Percentiles rank a stretch among this genome's conserved stretches.
These are phyloP conservation scores for Cylindrotheca fusiformis DNA, from an alignment of 108 stramenopile species.

Conservation along the genomic window DNA sequence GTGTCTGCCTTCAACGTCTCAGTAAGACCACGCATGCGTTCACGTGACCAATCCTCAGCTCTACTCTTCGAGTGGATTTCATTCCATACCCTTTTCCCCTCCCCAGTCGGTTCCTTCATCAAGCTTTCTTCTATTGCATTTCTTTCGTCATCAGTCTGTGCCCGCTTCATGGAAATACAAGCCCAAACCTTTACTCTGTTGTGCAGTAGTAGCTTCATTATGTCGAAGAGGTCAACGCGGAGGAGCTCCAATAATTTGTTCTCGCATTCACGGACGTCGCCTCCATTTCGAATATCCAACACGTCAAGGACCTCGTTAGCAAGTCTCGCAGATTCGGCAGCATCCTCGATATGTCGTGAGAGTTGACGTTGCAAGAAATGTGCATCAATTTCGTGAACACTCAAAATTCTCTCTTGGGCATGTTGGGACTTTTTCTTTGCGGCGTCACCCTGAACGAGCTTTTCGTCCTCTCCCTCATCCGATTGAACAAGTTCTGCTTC, in stretches of 20 bases:
- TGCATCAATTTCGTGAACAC: constrained; percentile 96
- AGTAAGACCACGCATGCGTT: constrained; percentile 67
- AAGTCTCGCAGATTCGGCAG: constrained; percentile 75
- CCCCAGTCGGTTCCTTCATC: constrained; percentile 70
- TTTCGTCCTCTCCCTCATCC: constrained; percentile 58
- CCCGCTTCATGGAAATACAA: constrained; percentile 91
- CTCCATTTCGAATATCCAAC: constrained; percentile 51
- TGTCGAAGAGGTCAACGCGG: constrained; percentile 95
- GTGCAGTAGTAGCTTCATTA: constrained; percentile 88
- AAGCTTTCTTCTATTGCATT: constrained; percentile 80
- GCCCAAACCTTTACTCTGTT: constrained; percentile 92
- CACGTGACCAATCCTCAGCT: constrained; percentile 82
- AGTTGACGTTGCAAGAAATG: constrained; percentile 93
- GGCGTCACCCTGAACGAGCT: constrained; percentile 36
- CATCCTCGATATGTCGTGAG: constrained; percentile 84
- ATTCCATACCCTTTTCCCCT: constrained; percentile 84
- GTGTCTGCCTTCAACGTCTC: constrained; percentile 51
- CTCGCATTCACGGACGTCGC: constrained; percentile 91
- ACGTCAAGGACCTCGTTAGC: constrained; percentile 81
- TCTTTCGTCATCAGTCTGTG: constrained; percentile 81
- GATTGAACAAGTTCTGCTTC: constrained; percentile 12
- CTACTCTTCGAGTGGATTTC: constrained; percentile 73
- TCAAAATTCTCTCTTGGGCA: constrained; percentile 56
- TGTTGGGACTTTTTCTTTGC: constrained; percentile 47
- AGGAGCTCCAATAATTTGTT: constrained; percentile 92